phyloP scores from a whole-genome alignment of 148 eudicot genomes.

The Rhododendron ferrugineum region DNA sequence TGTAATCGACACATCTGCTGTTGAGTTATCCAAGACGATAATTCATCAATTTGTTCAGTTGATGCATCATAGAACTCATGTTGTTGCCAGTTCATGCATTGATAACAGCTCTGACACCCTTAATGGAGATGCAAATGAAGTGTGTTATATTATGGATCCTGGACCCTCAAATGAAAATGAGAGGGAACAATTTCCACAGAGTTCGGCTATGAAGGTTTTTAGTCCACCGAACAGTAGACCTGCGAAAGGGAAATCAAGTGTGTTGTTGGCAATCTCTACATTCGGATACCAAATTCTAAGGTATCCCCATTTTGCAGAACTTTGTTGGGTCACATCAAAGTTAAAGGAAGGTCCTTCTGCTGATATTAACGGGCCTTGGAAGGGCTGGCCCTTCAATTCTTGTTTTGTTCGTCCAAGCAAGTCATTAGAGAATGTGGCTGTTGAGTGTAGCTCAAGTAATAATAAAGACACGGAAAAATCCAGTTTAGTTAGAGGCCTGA shows the following conservation, averaged over 20 bases:
- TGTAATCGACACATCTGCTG: constrained; percentile 48
- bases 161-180: constrained; percentile 25
- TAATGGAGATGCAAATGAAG: constrained; percentile 23
- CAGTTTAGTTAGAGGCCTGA: constrained; percentile 71
- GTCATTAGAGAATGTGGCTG: constrained; percentile 30
- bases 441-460: constrained; percentile 37
- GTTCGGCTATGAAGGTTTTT: constrained; percentile 23
- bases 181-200: constrained; percentile 22
- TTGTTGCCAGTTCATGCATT: constrained; percentile 16
- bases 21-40: constrained; percentile 55
- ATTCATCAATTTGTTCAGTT: constrained; percentile 67
- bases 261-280: constrained; percentile 53
- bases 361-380: constrained; percentile 75
- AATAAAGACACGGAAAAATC: constrained; percentile 41
- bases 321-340: constrained; percentile 97
- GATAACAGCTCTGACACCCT: constrained; percentile 12
- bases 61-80: constrained; percentile 46
- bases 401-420: constrained; percentile 69
- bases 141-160: constrained; percentile 17
- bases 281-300: constrained; percentile 79
- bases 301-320: constrained; percentile 93
- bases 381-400: constrained; percentile 95
- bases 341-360: constrained; percentile 81
- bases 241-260: constrained; percentile 55
- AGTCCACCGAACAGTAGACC: constrained; percentile 24